Evolutionary conservation across 768 basidiomycete species (phyloP), one percentile per base, ranked within the genome.

Genomic region (Kwoniella dendrophila): DNA sequence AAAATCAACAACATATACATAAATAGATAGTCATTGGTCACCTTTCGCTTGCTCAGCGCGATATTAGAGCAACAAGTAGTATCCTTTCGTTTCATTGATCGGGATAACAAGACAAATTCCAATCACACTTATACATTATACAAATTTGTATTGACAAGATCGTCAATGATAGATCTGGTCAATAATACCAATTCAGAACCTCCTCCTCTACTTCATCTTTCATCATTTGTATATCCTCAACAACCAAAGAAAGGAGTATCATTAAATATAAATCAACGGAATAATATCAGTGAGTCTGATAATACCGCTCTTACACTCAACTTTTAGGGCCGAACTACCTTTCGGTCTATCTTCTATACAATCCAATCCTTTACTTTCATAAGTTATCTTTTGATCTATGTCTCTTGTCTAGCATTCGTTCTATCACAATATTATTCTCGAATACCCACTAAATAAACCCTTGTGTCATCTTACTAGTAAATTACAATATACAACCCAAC

Each of bases 131-230:
- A n/a, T n/a, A n/a, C n/a, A n/a, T n/a, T n/a, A n/a, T n/a, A n/a
- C n/a, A n/a, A n/a, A n/a, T n/a, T n/a, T n/a, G n/a, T n/a, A 34
- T 30, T 30, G 49, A 30, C 49, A 51, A 51, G 29, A 27, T 51
- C 34, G 49, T 51, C 49, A 51, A 51, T 51, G 49, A 51, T 51
- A 51, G 49, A 51, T 51, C 49, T 51, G 49, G 49, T 30, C 49
- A 51, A 33, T 34, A 51, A 51, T 33, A 22, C 27, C 49, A 51
- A 51, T 18, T 34, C 34, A 14, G 34, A 51, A 32, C 49, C 49
- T 32, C 49, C 49, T 51, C 49, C 49, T 51, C 49, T 51, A 51
- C 49, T 34, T 33, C 49, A 34, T 26, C 49, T 30, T 51, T 51
- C 30, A 33, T 20, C 49, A 18, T 26, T 24, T 8, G 18, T 38